Base-by-base conservation (phyloP, 2,329 filamentous ascomycete genomes). In the Teratosphaeria gauchensis region DNA sequence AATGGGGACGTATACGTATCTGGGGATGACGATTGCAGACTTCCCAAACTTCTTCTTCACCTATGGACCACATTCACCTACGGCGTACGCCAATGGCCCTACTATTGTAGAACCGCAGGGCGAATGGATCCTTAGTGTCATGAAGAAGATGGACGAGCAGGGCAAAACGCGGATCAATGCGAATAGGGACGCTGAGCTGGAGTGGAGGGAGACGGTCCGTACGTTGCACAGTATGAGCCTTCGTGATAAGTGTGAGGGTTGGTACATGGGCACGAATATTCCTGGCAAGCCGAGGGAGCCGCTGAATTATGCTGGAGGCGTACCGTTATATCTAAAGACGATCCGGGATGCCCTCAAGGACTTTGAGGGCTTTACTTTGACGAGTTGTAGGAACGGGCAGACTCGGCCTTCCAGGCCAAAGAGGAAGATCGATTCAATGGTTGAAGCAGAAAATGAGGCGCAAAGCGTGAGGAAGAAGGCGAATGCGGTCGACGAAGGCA, bases 31-130 rank as follows among this genome's bases (percentile, higher is more conserved):
- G 0, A 60, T 66, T 2, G 58, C 63, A 16, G 62, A 63, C 19
- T 70, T 68, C 53, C 69, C 70, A 1, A 76, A 77, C 61, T 69
- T 75, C 64, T 73, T 54, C 58, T 67, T 56, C 60, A 64, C 55
- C 51, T 65, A 77, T 52, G 76, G 76, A 0, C 75, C 76, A 1
- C 53, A 74, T 76, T 60, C 64, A 21, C 76, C 76, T 1, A 78
- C 77, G 0, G 75, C 75, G 1, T 76, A 77, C 56, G 71, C 70
- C 46, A 79, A 79, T 54, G 77, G 77, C 0, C 77, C 77, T 1
- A 74, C 69, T 11, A 77, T 76, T 58, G 66, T 77, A 24, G 75
- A 78, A 60, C 68, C 71, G 4, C 76, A 79, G 63, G 74, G 71
- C 32, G 74, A 78, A 54, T 78, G 73, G 72, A 77, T 78, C 55